Evolutionary conservation across 208 protist genomes (phyloP), one percentile per base, ranked within the genome.

Genomic region (Phytomonas sp.): DNA sequence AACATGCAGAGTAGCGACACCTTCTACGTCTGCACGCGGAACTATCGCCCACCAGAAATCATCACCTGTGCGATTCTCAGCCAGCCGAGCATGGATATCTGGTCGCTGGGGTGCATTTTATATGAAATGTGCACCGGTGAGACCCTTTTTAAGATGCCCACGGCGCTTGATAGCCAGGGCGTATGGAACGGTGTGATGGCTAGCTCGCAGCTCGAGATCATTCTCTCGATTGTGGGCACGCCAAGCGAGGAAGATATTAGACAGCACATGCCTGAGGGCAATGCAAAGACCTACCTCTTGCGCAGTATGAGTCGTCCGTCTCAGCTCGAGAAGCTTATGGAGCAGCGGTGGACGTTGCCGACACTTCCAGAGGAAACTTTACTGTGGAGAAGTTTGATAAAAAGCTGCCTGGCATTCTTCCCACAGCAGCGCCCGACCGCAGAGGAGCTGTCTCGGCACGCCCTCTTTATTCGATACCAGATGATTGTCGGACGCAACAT

Each of bases 1-100:
- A 86, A 92, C 59, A 72, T 79, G 37, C 72, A 85, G 65, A 70
- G 88, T 13, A 93, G 85, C 71, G 88, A 94, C 46, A 97, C 93
- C 30, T 88, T 92, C 68, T 94, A 97, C 75, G 96, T 98, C 34
- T 96, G 94, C 72, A 99, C 97, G 30, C 82, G 95, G 20, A 98
- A 97, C 92, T 99, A 98, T 77, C 90, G 96, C 66, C 91, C 97
- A 34, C 97, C 97, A 23, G 96, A 99, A 76, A 81, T 99, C 20
- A 85, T 98, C 67, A 92, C 95, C 0, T 90, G 88, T 66, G 71
- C 75, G 56, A 82, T 80, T 36, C 70, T 76, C 36, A 97, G 96
- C 32, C 78, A 78, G 6, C 68, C 89, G 62, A 68, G 69, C 30
- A 83, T 97, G 30, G 97, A 98, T 75, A 87, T 98, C 8, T 98